Conservation (phyloP, 1,139 yeast genomes). For the Pichia sp. region DNA sequence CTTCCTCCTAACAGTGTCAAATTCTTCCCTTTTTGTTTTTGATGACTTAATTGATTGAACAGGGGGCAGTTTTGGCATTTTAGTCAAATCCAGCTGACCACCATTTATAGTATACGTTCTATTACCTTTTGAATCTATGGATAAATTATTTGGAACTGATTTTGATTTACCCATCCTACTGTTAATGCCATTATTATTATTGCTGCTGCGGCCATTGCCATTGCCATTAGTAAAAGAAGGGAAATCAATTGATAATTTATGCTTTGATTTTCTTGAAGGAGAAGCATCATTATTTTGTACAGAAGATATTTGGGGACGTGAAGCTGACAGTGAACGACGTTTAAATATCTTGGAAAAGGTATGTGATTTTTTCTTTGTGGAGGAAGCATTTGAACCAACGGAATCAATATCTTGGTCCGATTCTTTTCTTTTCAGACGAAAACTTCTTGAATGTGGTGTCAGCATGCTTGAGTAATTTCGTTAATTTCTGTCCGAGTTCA, state of each 20-base stretch:
- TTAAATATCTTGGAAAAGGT: slow-evolving; percentile 11
- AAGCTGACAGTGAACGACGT: slow-evolving; percentile 9
- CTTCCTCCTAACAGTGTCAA: slow-evolving; percentile 12
- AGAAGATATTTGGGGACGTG: neutral
- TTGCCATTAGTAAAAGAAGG: neutral
- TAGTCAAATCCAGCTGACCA: slow-evolving; percentile 8
- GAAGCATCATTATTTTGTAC: no score
- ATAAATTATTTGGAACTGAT: slow-evolving; percentile 12
- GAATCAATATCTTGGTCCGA: slow-evolving; percentile 1
- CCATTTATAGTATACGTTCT: slow-evolving; percentile 5
- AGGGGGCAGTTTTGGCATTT: slow-evolving; percentile 11
- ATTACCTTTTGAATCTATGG: neutral
- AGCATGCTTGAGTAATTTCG: no score
- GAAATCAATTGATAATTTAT: neutral
- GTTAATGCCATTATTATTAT: neutral
- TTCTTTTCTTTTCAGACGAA: slow-evolving; percentile 8
- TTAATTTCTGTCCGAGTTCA: no score
- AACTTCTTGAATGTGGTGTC: slow-evolving; percentile 1
- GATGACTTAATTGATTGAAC: slow-evolving; percentile 4
- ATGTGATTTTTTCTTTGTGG: slow-evolving; percentile 2
- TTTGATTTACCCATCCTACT: slow-evolving; percentile 11
- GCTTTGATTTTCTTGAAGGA: neutral
- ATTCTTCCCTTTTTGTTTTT: slow-evolving; percentile 10
- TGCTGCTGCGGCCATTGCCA: neutral
- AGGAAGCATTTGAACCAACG: neutral